Evolutionary conservation across 768 basidiomycete genomes (phyloP).

Genomic region (Coprinellus aureogranulatus): DNA sequence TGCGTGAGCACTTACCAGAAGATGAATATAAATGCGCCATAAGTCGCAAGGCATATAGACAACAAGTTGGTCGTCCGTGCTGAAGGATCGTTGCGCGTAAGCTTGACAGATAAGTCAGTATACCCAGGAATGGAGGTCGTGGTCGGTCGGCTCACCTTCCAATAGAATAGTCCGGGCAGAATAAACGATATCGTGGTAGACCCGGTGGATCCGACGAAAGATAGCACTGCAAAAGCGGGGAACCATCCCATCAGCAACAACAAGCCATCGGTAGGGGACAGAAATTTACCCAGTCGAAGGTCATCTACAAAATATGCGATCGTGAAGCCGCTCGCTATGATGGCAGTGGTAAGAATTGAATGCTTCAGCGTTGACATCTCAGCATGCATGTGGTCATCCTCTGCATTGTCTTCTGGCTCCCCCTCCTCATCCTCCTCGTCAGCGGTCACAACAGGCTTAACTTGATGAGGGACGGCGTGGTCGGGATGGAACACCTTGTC

Average conservation of each 20-base stretch:
- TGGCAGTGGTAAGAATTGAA: slow-evolving; percentile 61
- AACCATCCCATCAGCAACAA: not conserved
- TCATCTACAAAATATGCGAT: slow-evolving; percentile 79
- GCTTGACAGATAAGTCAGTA: slow-evolving; percentile 39
- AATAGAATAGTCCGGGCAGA: slow-evolving; percentile 89
- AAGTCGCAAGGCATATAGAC: slow-evolving; percentile 65
- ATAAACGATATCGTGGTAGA: slow-evolving; percentile 98
- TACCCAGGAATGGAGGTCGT: too few relatives aligned
- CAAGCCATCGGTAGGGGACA: slow-evolving; percentile 4
- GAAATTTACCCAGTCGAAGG: slow-evolving; percentile 64
- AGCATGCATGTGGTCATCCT: slow-evolving; percentile 52
- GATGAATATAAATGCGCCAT: slow-evolving; percentile 76
- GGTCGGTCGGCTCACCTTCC: slow-evolving; percentile 58
- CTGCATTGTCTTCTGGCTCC: slow-evolving; percentile 41
- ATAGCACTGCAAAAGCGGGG: slow-evolving; percentile 65
- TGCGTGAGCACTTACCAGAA: slow-evolving; percentile 67
- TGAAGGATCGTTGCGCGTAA: slow-evolving; percentile 66
- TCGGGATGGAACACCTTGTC: slow-evolving; percentile 78
- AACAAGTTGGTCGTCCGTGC: slow-evolving; percentile 53
- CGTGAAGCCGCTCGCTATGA: slow-evolving; percentile 63
- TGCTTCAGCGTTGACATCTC: slow-evolving; percentile 74
- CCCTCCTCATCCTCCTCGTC: slow-evolving; percentile 42
- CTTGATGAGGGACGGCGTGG: slow-evolving; percentile 18
- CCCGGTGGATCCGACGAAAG: slow-evolving; percentile 95
- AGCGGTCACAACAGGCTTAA: slow-evolving; percentile 24